Evolutionary conservation across 768 basidiomycete genomes (phyloP), one percentile per base, ranked within the genome.

Genomic region (Brasilioporus rufonigricans): DNA sequence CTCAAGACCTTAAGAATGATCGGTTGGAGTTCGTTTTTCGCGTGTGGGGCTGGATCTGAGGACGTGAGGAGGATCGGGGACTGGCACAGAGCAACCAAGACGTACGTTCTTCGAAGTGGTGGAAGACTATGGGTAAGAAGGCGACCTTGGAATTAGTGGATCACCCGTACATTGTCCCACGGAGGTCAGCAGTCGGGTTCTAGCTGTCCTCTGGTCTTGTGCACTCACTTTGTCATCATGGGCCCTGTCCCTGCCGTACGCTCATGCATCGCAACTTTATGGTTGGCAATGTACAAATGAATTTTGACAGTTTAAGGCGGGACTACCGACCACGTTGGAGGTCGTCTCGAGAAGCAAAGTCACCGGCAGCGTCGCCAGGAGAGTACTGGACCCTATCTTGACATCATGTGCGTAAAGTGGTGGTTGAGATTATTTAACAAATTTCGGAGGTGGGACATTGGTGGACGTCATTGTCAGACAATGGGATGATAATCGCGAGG

Each of bases 11-110:
- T 86, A 14, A 61, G 70, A 49, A 74, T 67, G 1, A 68, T 85
- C 27, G 69, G 75, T 18, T 87, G 83, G 81, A 80, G 78, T 51
- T 77, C 83, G 0, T 79, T 78, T 57, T 79, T 81, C 57, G 47
- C 64, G 23, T 55, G 54, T 39, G 52, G 56, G 59, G 60, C 48
- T 7, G 39, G 53, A 29, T 47, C 38, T 48, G 65, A 50, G 33
- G 63, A 53, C 31, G 58, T 58, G 44, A 50, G 48, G 47, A 62
- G 40, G 53, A 52, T 52, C 36, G 62, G 61, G 6, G 61, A 66
- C 56, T 58, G 63, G 64, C 32, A 56, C 48, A 60, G 63, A 52
- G 66, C 60, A 61, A 78, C 78, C 26, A 76, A 68, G 35, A 65
- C 74, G 4, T 77, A 77, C 64, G 61, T 83, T 35, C 58, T 72